Conservation (phyloP, 352 stramenopile genomes). For the Phytophthora tentaculata region DNA sequence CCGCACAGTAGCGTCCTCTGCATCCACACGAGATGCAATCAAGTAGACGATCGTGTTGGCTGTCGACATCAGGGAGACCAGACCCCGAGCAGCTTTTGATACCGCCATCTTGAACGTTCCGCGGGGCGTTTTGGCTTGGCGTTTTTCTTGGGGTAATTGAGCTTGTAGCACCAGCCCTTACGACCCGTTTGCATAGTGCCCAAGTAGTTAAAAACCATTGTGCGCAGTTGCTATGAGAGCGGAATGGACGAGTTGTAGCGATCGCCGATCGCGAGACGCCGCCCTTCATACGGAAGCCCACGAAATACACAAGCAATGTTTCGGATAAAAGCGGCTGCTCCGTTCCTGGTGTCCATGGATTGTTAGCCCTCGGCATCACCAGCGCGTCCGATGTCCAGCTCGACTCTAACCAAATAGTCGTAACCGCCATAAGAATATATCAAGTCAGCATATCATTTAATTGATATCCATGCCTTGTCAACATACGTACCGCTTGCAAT, state of each 20-base stretch:
- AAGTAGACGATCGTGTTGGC: conserved; percentile 9
- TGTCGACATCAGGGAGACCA: not conserved
- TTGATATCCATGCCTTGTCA: not conserved
- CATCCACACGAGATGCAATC: not conserved
- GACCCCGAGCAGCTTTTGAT: not conserved
- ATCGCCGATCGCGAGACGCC: not conserved
- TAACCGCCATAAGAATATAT: too few relatives aligned
- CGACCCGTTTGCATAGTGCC: conserved; percentile 2
- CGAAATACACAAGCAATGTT: conserved; percentile 6
- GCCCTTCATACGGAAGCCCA: not conserved
- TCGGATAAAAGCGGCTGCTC: not conserved
- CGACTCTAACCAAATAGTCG: not conserved
- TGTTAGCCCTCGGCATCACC: not conserved
- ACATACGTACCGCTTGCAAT: not conserved
- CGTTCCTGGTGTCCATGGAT: not conserved
- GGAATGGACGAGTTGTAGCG: not conserved
- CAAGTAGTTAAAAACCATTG: conserved; percentile 4
- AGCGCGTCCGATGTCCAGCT: not conserved
- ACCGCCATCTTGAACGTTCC: not conserved
- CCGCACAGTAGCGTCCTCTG: not conserved
- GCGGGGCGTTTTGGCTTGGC: not conserved
- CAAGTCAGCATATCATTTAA: not conserved
- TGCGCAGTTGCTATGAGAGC: not conserved
- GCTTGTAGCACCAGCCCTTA: conserved; percentile 1
- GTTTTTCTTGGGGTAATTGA: not conserved